Base-by-base conservation (phyloP, 2,329 filamentous ascomycete genomes). In the Ascochyta lentis region DNA sequence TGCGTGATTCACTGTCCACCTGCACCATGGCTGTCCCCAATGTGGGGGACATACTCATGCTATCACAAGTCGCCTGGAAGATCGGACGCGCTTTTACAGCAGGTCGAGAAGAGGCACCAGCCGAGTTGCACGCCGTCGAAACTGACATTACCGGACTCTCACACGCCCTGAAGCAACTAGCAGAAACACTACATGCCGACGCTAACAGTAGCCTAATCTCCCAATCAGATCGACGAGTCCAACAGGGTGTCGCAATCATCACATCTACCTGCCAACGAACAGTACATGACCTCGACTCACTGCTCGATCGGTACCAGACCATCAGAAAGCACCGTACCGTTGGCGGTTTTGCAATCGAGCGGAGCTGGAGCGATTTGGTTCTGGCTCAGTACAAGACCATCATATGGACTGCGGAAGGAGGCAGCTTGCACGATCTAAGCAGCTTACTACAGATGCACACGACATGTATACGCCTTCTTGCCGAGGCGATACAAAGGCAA, bases 11-110 rank as follows among this genome's bases (percentile, higher is more conserved):
- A 23, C 27, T 16, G 27, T 9, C 7, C 2, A 37, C 42, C 10
- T 26, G 24, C 37, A 62, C 50, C 24, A 76, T 75, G 72, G 51
- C 68, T 47, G 65, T 72, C 56, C 72, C 71, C 53, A 76, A 59
- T 26, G 67, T 74, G 54, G 79, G 78, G 52, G 79, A 80, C 66
- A 77, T 80, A 19, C 61, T 81, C 37, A 77, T 78, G 73, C 70
- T 80, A 15, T 79, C 77, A 5, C 78, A 80, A 62, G 70, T 75
- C 38, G 78, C 79, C 22, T 80, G 78, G 78, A 79, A 75, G 58
- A 76, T 78, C 37, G 78, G 77, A 24, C 66, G 77, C 45, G 74
- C 78, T 1, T 81, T 81, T 61, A 74, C 72, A 5, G 67, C 78
- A 19, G 76, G 75, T 24, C 72, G 74, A 29, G 73, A 73, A 46